Conservation (phyloP, 78 protist genomes). For the Corallochytrium limacisporum region DNA sequence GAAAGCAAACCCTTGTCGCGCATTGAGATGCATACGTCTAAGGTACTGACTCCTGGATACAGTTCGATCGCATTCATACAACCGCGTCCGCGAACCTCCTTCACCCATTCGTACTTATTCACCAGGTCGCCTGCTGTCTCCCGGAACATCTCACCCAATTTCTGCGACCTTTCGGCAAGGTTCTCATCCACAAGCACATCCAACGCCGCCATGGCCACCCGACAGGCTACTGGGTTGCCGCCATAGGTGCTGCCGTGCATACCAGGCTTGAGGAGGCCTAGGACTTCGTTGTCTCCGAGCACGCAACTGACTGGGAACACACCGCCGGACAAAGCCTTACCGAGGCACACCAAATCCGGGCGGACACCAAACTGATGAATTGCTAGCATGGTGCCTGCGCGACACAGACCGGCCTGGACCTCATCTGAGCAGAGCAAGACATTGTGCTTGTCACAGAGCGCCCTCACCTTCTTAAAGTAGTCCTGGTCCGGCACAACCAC, state of each 20-base stretch:
- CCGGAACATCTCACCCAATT: slow-evolving; percentile 11
- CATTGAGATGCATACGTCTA: slow-evolving; percentile 67
- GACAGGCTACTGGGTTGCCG: slow-evolving; percentile 87
- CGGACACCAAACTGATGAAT: slow-evolving; percentile 35
- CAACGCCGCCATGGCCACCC: slow-evolving; percentile 85
- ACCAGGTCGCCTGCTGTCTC: slow-evolving; percentile 9
- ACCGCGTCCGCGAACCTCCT: slow-evolving; percentile 57
- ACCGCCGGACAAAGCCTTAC: slow-evolving; percentile 90
- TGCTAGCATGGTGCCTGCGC: slow-evolving; percentile 64
- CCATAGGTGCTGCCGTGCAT: slow-evolving; percentile 92
- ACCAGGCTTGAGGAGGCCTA: slow-evolving; percentile 75
- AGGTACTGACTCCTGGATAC: slow-evolving; percentile 44
- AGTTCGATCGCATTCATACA: slow-evolving; percentile 71
- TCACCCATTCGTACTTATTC: slow-evolving; percentile 14
- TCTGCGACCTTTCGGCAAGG: slow-evolving; percentile 50
- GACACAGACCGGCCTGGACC: slow-evolving; percentile 86
- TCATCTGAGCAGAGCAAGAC: slow-evolving; percentile 90
- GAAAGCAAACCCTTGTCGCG: slow-evolving; percentile 72
- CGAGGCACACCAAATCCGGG: slow-evolving; percentile 81
- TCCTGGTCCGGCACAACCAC: slow-evolving; percentile 83
- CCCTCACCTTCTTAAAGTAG: slow-evolving; percentile 47
- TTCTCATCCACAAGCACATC: slow-evolving; percentile 72
- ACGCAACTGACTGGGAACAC: slow-evolving; percentile 76
- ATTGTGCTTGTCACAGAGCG: slow-evolving; percentile 77
- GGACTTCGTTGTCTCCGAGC: slow-evolving; percentile 51